Base-by-base conservation (phyloP, 345 rosid species). In the Bretschneidera sinensis region DNA sequence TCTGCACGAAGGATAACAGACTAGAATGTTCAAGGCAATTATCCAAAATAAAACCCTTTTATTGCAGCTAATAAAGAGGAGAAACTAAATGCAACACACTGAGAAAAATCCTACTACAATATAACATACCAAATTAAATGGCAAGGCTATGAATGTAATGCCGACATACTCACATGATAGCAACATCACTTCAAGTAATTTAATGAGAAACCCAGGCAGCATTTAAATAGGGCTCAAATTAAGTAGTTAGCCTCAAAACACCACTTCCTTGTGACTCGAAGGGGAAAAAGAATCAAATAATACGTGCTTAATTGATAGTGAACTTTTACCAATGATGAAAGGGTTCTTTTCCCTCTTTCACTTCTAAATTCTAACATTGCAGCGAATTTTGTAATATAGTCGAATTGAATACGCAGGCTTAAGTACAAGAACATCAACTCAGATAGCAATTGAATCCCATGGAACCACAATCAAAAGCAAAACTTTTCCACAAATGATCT, bases 51-150 rank as follows among this genome's bases (percentile, higher is more conserved):
- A 17, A 22, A 55, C 60, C 45, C 1, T 39, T 14, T n/a, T 28
- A 8, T 8, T 28, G 33, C 33, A 28, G 33, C 33, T 34, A 45
- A 51, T 55, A 51, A 58, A 47, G n/a, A 54, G n/a, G 22, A 65
- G n/a, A 24, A 64, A 39, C 15, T 45, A 67, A 31, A n/a, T n/a
- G 5, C 54, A 35, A 55, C 50, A 51, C 55, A 59, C 9, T 20
- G n/a, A 25, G 51, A n/a, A 43, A 45, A 17, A 23, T 48, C 43
- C 21, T 15, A 67, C 13, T 13, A 56, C 43, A 52, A 50, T 25
- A 45, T 28, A 19, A 59, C 28, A 24, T 50, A 62, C 55, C 14
- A 22, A 61, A 48, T 48, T 16, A 24, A 57, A 54, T 2, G 1
- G 6, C 48, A 43, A 20, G 8, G 51, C 21, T n/a, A n/a, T n/a